These are phyloP conservation scores for Tuber brumale DNA, from an alignment of 495 filamentous ascomycete species.

Conservation along the genomic window DNA sequence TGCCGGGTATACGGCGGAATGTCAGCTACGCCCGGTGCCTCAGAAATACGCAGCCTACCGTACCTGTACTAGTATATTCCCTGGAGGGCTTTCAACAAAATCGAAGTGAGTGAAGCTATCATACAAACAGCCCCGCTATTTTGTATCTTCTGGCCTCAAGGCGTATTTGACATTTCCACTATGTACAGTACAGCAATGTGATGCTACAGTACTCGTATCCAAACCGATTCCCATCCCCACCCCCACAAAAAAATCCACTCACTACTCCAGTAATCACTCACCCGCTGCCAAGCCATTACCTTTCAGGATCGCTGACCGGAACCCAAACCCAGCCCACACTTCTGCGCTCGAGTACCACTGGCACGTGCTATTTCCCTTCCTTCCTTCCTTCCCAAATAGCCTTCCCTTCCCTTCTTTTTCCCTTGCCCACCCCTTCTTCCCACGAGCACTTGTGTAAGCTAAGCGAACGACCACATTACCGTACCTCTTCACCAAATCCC, in stretches of 20 bases:
- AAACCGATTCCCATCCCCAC: too few species aligned
- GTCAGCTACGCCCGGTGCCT: too few species aligned
- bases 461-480: neutral
- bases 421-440: neutral
- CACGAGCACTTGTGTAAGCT: neutral
- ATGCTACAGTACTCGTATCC: too few species aligned
- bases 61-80: too few species aligned
- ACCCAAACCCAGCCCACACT: neutral
- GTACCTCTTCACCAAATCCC: neutral
- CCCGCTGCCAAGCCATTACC: neutral
- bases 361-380: neutral
- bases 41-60: too few species aligned
- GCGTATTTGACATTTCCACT: too few species aligned
- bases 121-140: too few species aligned
- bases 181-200: too few species aligned
- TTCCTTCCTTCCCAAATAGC: neutral
- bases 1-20: too few species aligned
- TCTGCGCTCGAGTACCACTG: neutral
- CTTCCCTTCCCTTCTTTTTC: neutral
- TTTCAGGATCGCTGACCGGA: neutral
- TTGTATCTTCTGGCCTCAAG: too few species aligned
- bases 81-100: too few species aligned
- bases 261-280: neutral
- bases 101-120: too few species aligned
- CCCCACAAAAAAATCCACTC: neutral